Percentiles rank a stretch among this genome's conserved stretches.
Evolutionary conservation across 768 basidiomycete genomes (phyloP).

Genomic region (Boletus rufocinnamomeus): DNA sequence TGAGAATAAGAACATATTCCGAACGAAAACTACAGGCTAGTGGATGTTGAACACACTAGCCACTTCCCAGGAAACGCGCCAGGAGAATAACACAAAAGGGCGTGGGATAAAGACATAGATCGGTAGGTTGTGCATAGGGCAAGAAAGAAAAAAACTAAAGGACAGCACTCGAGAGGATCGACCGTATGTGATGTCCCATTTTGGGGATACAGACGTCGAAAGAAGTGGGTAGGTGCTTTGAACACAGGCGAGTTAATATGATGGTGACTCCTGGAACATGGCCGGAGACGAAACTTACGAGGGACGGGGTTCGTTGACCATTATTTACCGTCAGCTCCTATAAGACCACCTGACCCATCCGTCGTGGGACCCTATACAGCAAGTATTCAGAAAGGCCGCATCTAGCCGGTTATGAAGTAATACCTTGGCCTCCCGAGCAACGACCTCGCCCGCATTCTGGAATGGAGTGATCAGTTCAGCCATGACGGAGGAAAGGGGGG

Average conservation of each 20-base stretch:
- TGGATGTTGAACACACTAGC: no score
- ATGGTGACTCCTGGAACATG: background rate
- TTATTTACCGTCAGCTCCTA: no score
- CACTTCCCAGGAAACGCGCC: no score
- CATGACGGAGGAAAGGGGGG: background rate
- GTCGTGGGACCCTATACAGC: slow-evolving; percentile 14
- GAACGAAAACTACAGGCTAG: no score
- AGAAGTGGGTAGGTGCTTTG: slow-evolving; percentile 3
- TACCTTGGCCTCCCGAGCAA: slow-evolving; percentile 15
- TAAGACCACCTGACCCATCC: no score
- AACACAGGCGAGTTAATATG: slow-evolving; percentile 4
- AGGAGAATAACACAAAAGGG: no score
- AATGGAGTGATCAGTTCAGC: background rate
- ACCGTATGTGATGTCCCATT: background rate
- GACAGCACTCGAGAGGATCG: slow-evolving; percentile 5
- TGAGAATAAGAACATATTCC: no score
- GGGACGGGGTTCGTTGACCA: background rate
- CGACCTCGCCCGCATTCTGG: slow-evolving; percentile 12
- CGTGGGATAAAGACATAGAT: no score
- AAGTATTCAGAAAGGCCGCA: background rate
- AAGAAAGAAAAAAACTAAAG: slow-evolving; percentile 1
- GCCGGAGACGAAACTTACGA: slow-evolving; percentile 12
- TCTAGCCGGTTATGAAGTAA: background rate
- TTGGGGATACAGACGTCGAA: slow-evolving; percentile 1
- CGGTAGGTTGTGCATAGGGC: no score